These are phyloP conservation scores for Podospora tetraspora DNA, from an alignment of 495 filamentous ascomycete genomes.

Conservation along the genomic window DNA sequence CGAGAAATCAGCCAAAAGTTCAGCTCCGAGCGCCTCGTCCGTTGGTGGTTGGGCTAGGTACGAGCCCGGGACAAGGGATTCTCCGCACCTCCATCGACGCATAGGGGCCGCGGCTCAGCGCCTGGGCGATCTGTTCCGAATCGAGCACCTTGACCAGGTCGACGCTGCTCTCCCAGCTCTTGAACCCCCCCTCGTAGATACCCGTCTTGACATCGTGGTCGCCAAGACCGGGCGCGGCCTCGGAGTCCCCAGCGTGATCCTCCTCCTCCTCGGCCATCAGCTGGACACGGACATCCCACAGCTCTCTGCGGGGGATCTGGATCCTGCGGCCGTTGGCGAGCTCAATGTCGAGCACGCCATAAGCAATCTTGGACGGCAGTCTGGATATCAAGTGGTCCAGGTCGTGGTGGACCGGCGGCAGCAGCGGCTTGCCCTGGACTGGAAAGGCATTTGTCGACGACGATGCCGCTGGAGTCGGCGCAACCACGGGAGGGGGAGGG, in stretches of 20 bases:
- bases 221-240: conserved; percentile 53
- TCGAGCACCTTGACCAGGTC: conserved; percentile 73
- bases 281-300: conserved; percentile 91
- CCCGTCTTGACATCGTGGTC: conserved; percentile 81
- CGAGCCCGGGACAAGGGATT: neutral
- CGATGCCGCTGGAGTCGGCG: conserved; percentile 3
- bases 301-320: conserved; percentile 72
- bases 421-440: conserved; percentile 43
- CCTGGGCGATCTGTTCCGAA: conserved; percentile 52
- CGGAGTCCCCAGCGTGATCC: conserved; percentile 32
- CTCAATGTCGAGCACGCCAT: conserved; percentile 55
- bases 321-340: conserved; percentile 42
- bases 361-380: conserved; percentile 76
- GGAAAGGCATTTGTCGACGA: conserved; percentile 41
- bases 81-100: conserved; percentile 70
- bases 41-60: neutral
- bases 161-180: conserved; percentile 94
- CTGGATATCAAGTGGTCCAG: conserved; percentile 53
- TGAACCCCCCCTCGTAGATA: conserved; percentile 97
- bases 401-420: conserved; percentile 42
- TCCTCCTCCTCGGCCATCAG: conserved; percentile 85
- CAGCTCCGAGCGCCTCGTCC: conserved; percentile 4
- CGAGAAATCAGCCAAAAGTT: conserved; percentile 19
- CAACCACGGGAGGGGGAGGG: conserved; percentile 12
- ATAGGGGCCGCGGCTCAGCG: conserved; percentile 36